Base-by-base conservation (phyloP, 352 stramenopile species). In the Pythium utonaiense region DNA sequence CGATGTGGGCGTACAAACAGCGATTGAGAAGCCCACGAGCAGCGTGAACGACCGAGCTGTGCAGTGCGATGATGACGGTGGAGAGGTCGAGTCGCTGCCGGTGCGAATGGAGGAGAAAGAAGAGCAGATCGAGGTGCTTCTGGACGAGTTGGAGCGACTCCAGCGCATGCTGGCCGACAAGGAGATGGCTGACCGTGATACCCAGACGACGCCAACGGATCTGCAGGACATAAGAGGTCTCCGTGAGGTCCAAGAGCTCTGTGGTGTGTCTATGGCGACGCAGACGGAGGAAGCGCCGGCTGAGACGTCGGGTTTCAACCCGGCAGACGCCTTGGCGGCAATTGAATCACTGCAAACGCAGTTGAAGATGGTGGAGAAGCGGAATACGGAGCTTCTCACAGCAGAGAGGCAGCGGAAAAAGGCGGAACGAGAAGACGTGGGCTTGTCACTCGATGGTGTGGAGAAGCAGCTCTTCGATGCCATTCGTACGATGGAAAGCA, bases 111-210 rank as follows among this genome's bases (percentile, higher is more conserved):
- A 57, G 2, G 64, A 73, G 38, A 56, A 70, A 21, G 41, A 62
- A 12, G 60, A 70, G 31, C 64, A 75, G 34, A 70, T 75, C 44
- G 60, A 72, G 2, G 68, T 75, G 51, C 47, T 75, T 21, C 38
- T 72, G 34, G 68, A 75, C 53, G 68, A 75, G 22, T 50, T 75
- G 16, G 60, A 75, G 24, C 57, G 33, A 8, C 6, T 72, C 19
- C 63, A 53, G 41, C 24, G 17, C 14, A 19, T 44, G 33, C 16
- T 64, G 38, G 24, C n/a, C 9, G 62, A 53, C 28, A 33, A 36
- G 22, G 25, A 51, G 21, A 25, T 34, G 0, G 30, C 25, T 2
- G 34, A 52, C 3, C 24, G 25, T 34, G 9, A 27, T 3, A 30
- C 30, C 17, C 33, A 41, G 53, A 10, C 3, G 13, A 28, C 53